Evolutionary conservation across 2,329 filamentous ascomycete genomes (phyloP).

Genomic region (Pseudopithomyces maydicus): DNA sequence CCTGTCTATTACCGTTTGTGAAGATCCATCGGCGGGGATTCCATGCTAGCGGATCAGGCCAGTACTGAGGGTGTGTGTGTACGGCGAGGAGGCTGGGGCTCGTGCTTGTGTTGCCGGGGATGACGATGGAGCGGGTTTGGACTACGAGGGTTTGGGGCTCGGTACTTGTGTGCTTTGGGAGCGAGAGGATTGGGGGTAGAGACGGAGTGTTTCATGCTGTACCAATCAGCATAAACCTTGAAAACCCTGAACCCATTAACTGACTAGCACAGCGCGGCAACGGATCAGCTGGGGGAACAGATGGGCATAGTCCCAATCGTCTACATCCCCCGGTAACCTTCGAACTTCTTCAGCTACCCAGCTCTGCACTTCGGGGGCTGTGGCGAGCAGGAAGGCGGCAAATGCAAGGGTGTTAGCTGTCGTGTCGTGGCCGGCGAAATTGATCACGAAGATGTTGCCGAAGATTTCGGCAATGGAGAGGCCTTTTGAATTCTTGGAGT

Average conservation of each 20-base stretch:
- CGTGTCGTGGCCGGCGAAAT: constrained; percentile 59
- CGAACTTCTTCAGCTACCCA: constrained; percentile 52
- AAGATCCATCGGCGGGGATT: constrained; percentile 37
- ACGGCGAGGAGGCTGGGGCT: constrained; percentile 23
- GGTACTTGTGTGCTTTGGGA: constrained; percentile 34
- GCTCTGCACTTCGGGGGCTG: constrained; percentile 51
- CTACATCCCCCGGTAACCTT: not conserved
- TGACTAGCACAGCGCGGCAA: constrained; percentile 42
- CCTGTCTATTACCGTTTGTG: not conserved
- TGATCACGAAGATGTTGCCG: constrained; percentile 57
- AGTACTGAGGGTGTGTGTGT: constrained; percentile 37
- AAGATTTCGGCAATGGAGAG: constrained; percentile 16
- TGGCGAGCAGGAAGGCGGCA: constrained; percentile 51
- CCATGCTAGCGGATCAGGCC: constrained; percentile 33
- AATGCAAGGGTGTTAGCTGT: constrained; percentile 54
- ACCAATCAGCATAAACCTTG: not conserved
- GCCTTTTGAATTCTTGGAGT: constrained; percentile 5
- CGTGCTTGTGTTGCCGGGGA: constrained; percentile 13
- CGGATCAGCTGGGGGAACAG: constrained; percentile 51
- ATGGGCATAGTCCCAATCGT: constrained; percentile 39
- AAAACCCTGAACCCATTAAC: not conserved
- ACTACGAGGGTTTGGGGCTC: constrained; percentile 1
- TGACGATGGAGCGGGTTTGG: not conserved
- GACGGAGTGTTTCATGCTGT: constrained; percentile 49
- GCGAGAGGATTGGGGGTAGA: constrained; percentile 45